phyloP scores from a whole-genome alignment of 2,329 filamentous ascomycete genomes.

The Calycina marina region DNA sequence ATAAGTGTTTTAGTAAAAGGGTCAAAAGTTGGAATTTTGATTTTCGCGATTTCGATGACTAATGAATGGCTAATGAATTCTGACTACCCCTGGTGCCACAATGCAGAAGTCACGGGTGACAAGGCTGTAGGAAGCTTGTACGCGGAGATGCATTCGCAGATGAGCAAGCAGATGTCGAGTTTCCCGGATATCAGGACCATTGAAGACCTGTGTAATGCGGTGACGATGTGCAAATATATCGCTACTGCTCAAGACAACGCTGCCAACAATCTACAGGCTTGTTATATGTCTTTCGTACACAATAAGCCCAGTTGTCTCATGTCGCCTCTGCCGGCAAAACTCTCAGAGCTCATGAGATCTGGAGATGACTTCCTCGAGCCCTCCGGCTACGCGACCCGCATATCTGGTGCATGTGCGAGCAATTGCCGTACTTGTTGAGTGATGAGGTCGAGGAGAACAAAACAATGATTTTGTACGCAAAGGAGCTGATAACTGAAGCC shows the following conservation, averaged over 20 bases:
- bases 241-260: conserved; percentile 34
- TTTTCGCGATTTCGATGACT: no score
- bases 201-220: conserved; percentile 28
- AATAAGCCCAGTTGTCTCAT: conserved; percentile 29
- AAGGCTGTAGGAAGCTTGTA: conserved; percentile 26
- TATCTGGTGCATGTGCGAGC: conserved; percentile 31
- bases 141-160: conserved; percentile 25
- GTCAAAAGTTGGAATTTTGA: no score
- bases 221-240: conserved; percentile 38
- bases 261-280: conserved; percentile 36
- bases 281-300: conserved; percentile 33
- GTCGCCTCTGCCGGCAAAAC: conserved; percentile 19
- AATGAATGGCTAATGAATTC: no score
- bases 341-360: conserved; percentile 3
- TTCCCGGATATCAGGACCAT: conserved; percentile 30
- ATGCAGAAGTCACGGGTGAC: conserved; percentile 22
- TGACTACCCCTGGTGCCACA: no score
- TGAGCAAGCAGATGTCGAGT: conserved; percentile 25
- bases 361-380: conserved; percentile 13
- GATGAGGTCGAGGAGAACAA: conserved; percentile 28
- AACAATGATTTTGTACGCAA: conserved; percentile 19
- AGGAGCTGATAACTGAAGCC: neutral
- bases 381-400: conserved; percentile 28
- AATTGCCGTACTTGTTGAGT: conserved; percentile 31
- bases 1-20: no score